A percentile compares a stretch with the other conserved stretches of the same genome.
These are phyloP conservation scores for Castanospermum australe DNA, from an alignment of 306 rosid genomes.

Conservation along the genomic window DNA sequence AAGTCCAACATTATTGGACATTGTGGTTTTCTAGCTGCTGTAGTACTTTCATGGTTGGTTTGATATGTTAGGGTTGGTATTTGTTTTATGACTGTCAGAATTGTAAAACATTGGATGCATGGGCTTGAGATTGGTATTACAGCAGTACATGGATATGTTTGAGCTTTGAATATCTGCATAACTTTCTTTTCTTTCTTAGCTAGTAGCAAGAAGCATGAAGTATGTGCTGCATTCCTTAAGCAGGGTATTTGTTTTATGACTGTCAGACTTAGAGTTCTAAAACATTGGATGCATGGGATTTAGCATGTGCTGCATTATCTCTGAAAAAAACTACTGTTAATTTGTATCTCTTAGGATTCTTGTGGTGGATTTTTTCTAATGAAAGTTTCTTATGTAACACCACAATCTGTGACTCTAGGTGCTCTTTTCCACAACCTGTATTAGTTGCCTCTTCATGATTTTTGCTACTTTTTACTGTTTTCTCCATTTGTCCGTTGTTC, in stretches of 20 bases:
- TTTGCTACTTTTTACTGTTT: neutral
- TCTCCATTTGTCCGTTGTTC: neutral
- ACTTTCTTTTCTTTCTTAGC: too few relatives aligned
- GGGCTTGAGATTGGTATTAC: too few relatives aligned
- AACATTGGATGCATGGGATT: too few relatives aligned
- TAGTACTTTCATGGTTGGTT: too few relatives aligned
- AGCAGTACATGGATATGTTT: too few relatives aligned
- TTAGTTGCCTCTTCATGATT: neutral
- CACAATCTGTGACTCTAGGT: neutral
- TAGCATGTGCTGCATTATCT: neutral
- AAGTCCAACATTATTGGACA: neutral
- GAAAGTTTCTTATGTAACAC: neutral
- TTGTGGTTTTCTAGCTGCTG: neutral
- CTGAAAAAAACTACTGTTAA: neutral
- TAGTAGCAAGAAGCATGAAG: too few relatives aligned
- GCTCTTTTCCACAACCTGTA: neutral
- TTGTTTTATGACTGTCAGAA: neutral
- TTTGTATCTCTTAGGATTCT: constrained; percentile 10
- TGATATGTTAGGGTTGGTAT: neutral
- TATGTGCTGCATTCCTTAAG: too few relatives aligned
- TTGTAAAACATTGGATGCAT: neutral
- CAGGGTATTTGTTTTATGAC: too few relatives aligned
- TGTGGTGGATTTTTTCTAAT: neutral
- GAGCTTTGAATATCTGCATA: too few relatives aligned
- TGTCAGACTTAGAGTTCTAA: too few relatives aligned